Percentiles rank a stretch among this genome's conserved stretches.
These are phyloP conservation scores for Solanum sejunctum DNA, from an alignment of 257 asterid genomes.

Conservation along the genomic window DNA sequence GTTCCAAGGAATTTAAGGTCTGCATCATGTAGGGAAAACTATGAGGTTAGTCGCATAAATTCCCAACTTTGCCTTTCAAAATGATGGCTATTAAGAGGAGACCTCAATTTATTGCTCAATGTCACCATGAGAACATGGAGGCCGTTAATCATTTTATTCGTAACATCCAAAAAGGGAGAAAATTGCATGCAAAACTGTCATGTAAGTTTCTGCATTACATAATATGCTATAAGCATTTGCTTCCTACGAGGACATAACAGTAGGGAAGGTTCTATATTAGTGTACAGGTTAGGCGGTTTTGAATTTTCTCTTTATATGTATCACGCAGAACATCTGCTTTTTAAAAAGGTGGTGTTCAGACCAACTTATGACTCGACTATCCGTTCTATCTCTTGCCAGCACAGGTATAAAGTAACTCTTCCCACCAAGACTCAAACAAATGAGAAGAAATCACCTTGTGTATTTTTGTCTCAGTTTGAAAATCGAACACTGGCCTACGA, in stretches of 20 bases:
- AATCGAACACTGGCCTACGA: not conserved
- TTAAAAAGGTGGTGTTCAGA: not conserved
- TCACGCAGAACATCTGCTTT: not conserved
- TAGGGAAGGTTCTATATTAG: not conserved
- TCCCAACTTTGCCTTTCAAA: not conserved
- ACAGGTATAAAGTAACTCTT: not conserved
- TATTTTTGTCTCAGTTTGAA: not conserved
- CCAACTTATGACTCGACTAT: not conserved
- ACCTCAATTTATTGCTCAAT: not conserved
- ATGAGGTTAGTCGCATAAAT: not conserved
- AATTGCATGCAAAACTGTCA: not conserved
- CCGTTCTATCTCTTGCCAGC: not conserved
- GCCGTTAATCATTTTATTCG: not conserved
- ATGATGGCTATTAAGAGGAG: not conserved
- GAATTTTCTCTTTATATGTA: not conserved
- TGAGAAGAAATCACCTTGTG: not conserved
- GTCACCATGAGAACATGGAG: not conserved
- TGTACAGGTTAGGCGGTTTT: not conserved
- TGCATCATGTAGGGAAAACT: not conserved
- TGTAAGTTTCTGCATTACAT: not conserved
- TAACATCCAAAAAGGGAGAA: not conserved
- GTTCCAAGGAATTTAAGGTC: not conserved
- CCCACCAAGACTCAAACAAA: not conserved
- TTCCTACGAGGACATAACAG: not conserved
- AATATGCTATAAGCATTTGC: not conserved